Evolutionary conservation across 148 eudicot species (phyloP).

Genomic region (Vaccinium macrocarpon): DNA sequence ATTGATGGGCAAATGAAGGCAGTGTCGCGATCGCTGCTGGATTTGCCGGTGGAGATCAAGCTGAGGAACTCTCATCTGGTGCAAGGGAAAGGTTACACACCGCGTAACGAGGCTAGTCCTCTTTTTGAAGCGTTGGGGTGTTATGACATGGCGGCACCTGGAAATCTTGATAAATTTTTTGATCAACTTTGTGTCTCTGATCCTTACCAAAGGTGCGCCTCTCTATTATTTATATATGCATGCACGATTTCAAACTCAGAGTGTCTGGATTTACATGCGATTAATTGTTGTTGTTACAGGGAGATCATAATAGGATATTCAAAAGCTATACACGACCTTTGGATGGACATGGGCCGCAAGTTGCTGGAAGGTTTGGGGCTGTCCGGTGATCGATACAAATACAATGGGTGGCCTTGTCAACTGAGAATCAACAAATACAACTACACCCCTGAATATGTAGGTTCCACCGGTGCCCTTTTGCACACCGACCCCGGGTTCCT

Average conservation of each 20-base stretch:
- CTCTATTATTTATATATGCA: no score
- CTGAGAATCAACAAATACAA: conserved; percentile 63
- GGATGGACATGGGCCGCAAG: conserved; percentile 19
- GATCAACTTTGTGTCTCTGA: conserved; percentile 24
- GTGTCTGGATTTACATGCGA: neutral
- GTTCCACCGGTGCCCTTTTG: conserved; percentile 47
- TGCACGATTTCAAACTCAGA: neutral
- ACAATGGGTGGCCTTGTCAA: conserved; percentile 54
- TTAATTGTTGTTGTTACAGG: conserved; percentile 12
- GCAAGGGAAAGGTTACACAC: conserved; percentile 16
- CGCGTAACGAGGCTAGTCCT: conserved; percentile 8
- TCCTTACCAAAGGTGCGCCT: neutral
- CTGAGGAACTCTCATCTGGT: conserved; percentile 1
- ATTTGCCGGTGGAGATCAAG: conserved; percentile 30
- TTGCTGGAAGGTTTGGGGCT: conserved; percentile 28
- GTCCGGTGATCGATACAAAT: conserved; percentile 38
- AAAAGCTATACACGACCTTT: conserved; percentile 21
- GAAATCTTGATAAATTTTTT: conserved; percentile 16
- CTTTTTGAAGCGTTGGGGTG: conserved; percentile 18
- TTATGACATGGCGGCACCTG: conserved; percentile 25
- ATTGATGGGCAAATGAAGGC: conserved; percentile 23
- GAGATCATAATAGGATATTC: conserved; percentile 20
- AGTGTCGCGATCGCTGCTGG: conserved; percentile 13
- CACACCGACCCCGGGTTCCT: conserved; percentile 62
- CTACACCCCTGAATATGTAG: conserved; percentile 49